Base-by-base conservation (phyloP, 2,329 filamentous ascomycete species). In the Aspergillus ochraceus region DNA sequence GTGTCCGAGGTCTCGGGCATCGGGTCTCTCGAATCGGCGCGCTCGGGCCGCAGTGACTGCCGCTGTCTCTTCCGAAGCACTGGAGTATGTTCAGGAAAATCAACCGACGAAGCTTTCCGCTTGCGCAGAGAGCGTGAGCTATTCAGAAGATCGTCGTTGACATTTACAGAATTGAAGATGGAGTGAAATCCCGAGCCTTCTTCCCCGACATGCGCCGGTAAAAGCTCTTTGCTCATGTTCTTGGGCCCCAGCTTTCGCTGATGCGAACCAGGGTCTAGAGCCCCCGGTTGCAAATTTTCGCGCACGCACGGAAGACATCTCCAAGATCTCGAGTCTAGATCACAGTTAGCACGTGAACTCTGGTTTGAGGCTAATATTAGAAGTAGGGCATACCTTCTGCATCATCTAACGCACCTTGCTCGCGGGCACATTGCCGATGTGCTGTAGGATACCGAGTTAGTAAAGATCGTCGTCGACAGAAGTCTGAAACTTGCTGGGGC, bases 351-450 rank as follows among this genome's bases (percentile, higher is more conserved):
- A 49, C 26, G 4, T 12, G 52, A 24, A 30, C 17, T 9, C 19
- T 19, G 32, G 20, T 30, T 22, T 52, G 19, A 22, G 22, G 47
- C 24, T 20, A 55, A 54, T 20, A 29, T 29, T 9, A 49, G 49
- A 22, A 52, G 22, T 45, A 9, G 24, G 19, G 55, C 62, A 55
- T 83, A 92, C 90, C 85, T 74, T 88, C 84, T 62, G 86, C 84
- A 64, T 83, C 77, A 67, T 79, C 80, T 68, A 90, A 78, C 64
- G 86, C 86, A 60, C 85, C 85, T 73, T 86, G 85, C 73, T 90
- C 86, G 71, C 89, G 87, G 60, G 92, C 93, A 78, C 94, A 97
- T 84, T 95, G 90, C 75, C 90, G 88, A 81, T 98, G 94, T 71
- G 92, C 94, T 97, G 80, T 73, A 75, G 77, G 70, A 73, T 75